A percentile compares a stretch with the other conserved stretches of the same genome.
These are phyloP conservation scores for Microdochium bolleyi DNA, from an alignment of 2,329 filamentous ascomycete species.

Conservation along the genomic window DNA sequence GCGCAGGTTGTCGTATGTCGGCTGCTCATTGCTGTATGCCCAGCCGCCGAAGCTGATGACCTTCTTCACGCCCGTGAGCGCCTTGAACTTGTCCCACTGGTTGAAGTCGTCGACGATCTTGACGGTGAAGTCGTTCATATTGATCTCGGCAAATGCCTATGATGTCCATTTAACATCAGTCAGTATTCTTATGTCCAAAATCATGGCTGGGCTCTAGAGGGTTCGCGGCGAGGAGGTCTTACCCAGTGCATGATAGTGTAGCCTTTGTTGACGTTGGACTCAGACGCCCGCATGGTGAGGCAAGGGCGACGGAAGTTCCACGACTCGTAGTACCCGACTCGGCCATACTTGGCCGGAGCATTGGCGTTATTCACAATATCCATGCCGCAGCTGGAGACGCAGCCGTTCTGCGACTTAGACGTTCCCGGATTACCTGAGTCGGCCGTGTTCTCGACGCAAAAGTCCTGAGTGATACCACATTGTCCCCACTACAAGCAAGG, in stretches of 20 bases:
- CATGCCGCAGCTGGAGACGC: constrained; percentile 5
- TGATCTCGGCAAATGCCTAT: not conserved
- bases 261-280: not conserved
- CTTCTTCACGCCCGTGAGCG: constrained; percentile 6
- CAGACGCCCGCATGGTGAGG: not conserved
- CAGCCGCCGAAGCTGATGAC: constrained; percentile 12
- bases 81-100: constrained; percentile 10
- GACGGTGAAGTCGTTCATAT: not conserved
- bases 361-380: constrained; percentile 2
- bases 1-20: constrained; percentile 10
- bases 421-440: constrained; percentile 7
- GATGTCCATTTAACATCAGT: no score
- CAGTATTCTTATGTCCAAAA: no score
- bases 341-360: not conserved
- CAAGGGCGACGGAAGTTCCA: constrained; percentile 1
- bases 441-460: constrained; percentile 15
- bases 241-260: constrained; percentile 1
- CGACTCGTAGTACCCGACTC: constrained; percentile 2
- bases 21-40: constrained; percentile 7
- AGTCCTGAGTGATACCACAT: constrained; percentile 23
- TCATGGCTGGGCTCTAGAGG: no score
- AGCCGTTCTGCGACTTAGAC: constrained; percentile 1
- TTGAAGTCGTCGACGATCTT: constrained; percentile 2
- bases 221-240: no score
- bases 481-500: constrained; percentile 6